phyloP scores from a whole-genome alignment of 495 filamentous ascomycete genomes.

The Hypomontagnella monticulosa region DNA sequence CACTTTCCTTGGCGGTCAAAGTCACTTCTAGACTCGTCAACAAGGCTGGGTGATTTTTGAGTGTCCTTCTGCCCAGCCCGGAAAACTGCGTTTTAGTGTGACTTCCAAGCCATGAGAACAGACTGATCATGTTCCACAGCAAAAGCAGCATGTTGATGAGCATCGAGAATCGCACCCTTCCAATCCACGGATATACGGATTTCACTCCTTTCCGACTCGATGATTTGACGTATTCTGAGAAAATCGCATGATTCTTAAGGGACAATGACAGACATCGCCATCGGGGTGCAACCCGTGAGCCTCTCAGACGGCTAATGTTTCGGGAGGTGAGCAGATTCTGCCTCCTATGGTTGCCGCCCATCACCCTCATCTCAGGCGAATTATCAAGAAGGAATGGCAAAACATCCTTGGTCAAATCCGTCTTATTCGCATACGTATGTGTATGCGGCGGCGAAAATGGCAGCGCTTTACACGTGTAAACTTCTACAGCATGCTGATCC shows the following conservation, averaged over 20 bases:
- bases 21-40: no score
- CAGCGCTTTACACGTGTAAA: constrained; percentile 16
- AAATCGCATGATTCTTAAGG: constrained; percentile 11
- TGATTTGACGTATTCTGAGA: not conserved
- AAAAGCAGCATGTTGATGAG: constrained; percentile 9
- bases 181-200: not conserved
- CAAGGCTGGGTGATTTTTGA: constrained; percentile 16
- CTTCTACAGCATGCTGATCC: constrained; percentile 31
- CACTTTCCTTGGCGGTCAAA: not conserved
- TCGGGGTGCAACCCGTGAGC: not conserved
- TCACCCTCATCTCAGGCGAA: not conserved
- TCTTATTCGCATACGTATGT: constrained; percentile 8
- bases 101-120: constrained; percentile 19
- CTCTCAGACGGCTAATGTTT: constrained; percentile 3
- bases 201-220: constrained; percentile 5
- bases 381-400: constrained; percentile 1
- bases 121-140: constrained; percentile 31
- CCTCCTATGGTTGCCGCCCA: not conserved
- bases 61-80: constrained; percentile 2
- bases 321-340: not conserved
- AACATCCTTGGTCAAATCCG: constrained; percentile 17
- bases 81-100: constrained; percentile 2
- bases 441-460: constrained; percentile 1
- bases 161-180: constrained; percentile 14
- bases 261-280: not conserved